These are phyloP conservation scores for Syncephalastrum sp. DNA, from an alignment of 371 early-diverging fungal genomes.

Conservation along the genomic window DNA sequence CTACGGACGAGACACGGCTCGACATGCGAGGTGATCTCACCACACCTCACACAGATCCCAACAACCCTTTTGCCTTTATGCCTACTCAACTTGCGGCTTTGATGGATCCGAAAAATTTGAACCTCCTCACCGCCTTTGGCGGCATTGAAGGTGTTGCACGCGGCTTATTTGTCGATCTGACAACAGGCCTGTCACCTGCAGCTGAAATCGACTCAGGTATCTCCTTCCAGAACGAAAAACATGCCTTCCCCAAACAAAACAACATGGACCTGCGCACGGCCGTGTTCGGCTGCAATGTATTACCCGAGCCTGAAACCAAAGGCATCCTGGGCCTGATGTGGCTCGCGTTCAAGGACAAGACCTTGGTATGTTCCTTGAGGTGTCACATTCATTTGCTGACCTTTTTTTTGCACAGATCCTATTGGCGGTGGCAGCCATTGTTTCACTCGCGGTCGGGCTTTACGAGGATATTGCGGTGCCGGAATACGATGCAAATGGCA, in stretches of 20 bases:
- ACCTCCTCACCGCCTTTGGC: conserved; percentile 42
- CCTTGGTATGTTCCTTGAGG: conserved; percentile 50
- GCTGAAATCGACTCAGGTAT: conserved; percentile 15
- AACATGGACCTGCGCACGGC: conserved; percentile 9
- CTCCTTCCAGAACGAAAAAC: conserved; percentile 5
- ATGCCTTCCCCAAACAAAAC: conserved; percentile 7
- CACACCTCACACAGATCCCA: conserved; percentile 38
- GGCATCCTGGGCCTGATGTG: conserved; percentile 69
- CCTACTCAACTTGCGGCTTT: conserved; percentile 47
- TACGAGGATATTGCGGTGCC: conserved; percentile 70
- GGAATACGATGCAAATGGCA: conserved; percentile 33
- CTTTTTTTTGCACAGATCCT: conserved; percentile 49
- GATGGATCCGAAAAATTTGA: conserved; percentile 60
- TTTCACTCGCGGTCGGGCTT: conserved; percentile 84
- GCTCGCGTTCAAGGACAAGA: conserved; percentile 81
- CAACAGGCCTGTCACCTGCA: conserved; percentile 42
- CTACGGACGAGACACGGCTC: conserved; percentile 16
- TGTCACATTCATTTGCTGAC: no score
- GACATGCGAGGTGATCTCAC: conserved; percentile 12
- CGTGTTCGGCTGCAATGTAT: conserved; percentile 62
- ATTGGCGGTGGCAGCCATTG: conserved; percentile 76
- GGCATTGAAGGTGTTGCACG: conserved; percentile 53
- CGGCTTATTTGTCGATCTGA: conserved; percentile 53
- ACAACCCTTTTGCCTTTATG: conserved; percentile 55
- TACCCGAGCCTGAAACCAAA: conserved; percentile 64